Evolutionary conservation across 2,329 filamentous ascomycete species (phyloP), one percentile per base, ranked within the genome.

Genomic region (Penicillium sp.): DNA sequence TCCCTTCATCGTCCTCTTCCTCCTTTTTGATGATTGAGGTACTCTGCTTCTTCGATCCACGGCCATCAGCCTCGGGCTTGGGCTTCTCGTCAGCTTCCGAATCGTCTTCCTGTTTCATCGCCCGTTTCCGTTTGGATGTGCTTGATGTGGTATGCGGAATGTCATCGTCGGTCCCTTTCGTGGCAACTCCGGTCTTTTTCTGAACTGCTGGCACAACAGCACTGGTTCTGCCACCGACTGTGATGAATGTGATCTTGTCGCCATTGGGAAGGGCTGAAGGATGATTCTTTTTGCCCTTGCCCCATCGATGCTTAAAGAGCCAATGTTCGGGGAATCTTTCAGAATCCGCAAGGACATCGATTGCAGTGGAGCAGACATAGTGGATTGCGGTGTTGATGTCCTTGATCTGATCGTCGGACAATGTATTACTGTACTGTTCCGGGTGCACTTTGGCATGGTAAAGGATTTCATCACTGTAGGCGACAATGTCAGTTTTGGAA

Each of bases 381-480:
- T 88, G 81, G 39, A 97, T 87, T 0, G 87, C 83, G 8, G 86
- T 79, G 71, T 94, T 87, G 2, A 99, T 79, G 34, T 79, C 80
- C 60, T 83, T 81, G 58, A 95, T 84, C 71, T 97, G 88, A 0
- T 77, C 81, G 28, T 90, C 85, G 58, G 72, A 81, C 62, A 97
- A 89, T 0, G 90, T 89, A 67, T 97, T 87, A 74, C 88, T 91
- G 75, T 95, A 95, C 70, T 96, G 91, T 71, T 97, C 93, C 0
- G 94, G 94, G 63, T 99, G 93, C 14, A 97, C 82, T 46, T 83
- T 86, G 5, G 94, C 89, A 63, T 97, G 88, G 67, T 92, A 99
- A 48, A 99, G 79, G 6, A 96, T 87, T 72, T 99, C 94, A 69
- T 99, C 94, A 1, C 83, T 82, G 48, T 21, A 34, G 23, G 36